These are phyloP conservation scores for Aspergillus quadrilineatus DNA, from an alignment of 2,329 filamentous ascomycete species.

Conservation along the genomic window DNA sequence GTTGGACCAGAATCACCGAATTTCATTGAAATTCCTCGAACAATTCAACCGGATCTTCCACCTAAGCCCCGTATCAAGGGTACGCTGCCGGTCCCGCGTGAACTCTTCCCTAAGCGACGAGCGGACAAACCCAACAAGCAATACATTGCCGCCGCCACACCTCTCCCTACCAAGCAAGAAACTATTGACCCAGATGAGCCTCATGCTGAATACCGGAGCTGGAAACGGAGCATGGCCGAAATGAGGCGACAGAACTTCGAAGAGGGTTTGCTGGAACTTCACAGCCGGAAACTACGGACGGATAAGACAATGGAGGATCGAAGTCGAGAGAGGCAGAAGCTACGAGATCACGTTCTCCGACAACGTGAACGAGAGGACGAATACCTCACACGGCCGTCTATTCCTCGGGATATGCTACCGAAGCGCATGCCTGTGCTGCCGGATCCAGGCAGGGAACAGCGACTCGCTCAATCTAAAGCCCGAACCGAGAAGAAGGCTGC, in stretches of 20 bases:
- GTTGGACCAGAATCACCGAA: constrained; percentile 74
- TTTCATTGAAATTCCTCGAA: constrained; percentile 78
- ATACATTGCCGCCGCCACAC: constrained; percentile 63
- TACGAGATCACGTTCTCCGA: constrained; percentile 53
- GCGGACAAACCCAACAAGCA: constrained; percentile 60
- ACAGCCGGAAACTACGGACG: constrained; percentile 59
- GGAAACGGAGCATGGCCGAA: constrained; percentile 73
- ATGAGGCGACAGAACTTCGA: constrained; percentile 69
- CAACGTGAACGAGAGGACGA: constrained; percentile 75
- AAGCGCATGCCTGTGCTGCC: constrained; percentile 54
- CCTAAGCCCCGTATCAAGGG: constrained; percentile 63
- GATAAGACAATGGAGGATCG: constrained; percentile 38
- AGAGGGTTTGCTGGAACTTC: constrained; percentile 68
- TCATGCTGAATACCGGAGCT: constrained; percentile 55
- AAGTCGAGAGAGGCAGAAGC: constrained; percentile 51
- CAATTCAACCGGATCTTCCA: constrained; percentile 66
- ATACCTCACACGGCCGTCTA: constrained; percentile 67
- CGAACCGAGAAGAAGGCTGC: constrained; percentile 46
- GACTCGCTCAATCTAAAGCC: constrained; percentile 46
- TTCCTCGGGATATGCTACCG: constrained; percentile 54
- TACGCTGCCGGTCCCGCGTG: constrained; percentile 76
- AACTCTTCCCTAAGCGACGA: constrained; percentile 67
- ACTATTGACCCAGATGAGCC: constrained; percentile 37
- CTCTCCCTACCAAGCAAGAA: constrained; percentile 46
- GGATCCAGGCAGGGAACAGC: constrained; percentile 63